Conservation (phyloP, 306 rosid genomes). For the Mucuna pruriens region DNA sequence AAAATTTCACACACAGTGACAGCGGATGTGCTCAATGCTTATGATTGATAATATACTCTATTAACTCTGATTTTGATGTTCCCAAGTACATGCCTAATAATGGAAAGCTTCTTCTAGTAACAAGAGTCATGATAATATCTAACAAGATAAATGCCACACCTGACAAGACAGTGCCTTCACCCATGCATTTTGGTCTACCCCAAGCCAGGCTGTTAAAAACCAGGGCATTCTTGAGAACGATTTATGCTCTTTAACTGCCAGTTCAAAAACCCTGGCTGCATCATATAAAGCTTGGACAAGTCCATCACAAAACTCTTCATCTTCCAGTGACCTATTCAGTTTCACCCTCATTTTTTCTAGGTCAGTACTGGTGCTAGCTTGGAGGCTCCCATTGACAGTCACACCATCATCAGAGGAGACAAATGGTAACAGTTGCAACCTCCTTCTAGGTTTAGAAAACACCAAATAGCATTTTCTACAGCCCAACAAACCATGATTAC, state of each 20-base stretch:
- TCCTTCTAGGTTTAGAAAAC: slow-evolving; percentile 53
- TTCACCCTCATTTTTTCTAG: slow-evolving; percentile 74
- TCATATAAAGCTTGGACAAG: slow-evolving; percentile 90
- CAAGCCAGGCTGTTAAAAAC: slow-evolving; percentile 93
- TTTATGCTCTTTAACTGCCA: slow-evolving; percentile 79
- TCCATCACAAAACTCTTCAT: slow-evolving; percentile 70
- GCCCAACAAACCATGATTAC: slow-evolving; percentile 41
- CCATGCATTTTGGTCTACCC: slow-evolving; percentile 89
- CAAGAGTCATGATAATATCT: slow-evolving; percentile 51
- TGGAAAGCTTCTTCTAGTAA: slow-evolving; percentile 27
- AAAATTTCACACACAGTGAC: background rate
- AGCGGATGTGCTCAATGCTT: slow-evolving; percentile 26
- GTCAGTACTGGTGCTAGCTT: slow-evolving; percentile 62
- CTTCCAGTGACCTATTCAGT: slow-evolving; percentile 68
- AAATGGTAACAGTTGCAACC: slow-evolving; percentile 46
- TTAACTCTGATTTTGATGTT: slow-evolving; percentile 21
- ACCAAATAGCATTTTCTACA: slow-evolving; percentile 52
- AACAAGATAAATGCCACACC: slow-evolving; percentile 79
- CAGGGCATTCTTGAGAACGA: slow-evolving; percentile 61
- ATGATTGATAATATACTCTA: slow-evolving; percentile 5
- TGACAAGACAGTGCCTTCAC: slow-evolving; percentile 83
- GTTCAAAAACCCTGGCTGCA: slow-evolving; percentile 90
- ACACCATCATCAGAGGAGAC: slow-evolving; percentile 84
- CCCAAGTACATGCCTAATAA: background rate
- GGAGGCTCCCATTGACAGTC: slow-evolving; percentile 79